Base-by-base conservation (phyloP, 768 basidiomycete species). In the Suillus brevipes region DNA sequence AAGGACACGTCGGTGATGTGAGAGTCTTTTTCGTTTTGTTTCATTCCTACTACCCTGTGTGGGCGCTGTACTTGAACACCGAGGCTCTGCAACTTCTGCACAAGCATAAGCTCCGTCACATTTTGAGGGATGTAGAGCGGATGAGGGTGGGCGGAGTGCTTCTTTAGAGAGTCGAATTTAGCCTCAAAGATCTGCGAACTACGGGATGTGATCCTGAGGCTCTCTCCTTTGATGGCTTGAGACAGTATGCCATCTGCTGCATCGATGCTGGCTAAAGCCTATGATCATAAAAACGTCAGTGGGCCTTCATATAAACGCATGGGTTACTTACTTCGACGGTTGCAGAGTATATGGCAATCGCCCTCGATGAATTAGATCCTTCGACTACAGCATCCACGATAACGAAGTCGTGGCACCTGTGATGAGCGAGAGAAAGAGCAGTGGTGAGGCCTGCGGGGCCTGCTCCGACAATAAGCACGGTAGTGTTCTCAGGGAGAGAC, bases 391-490 rank as follows among this genome's bases (percentile, higher is more conserved):
- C 74, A 60, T 84, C 82, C 20, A 83, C 80, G 13, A 83, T 73
- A 20, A 77, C 64, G 74, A 84, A 59, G 34, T 55, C 53, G 13
- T 20, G 34, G 31, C 53, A 55, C 10, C 14, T 9, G 20, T 83
- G 78, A 13, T 79, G 74, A 14, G 75, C 69, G 10, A 86, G 79
- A n/a, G 84, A 79, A n/a, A 84, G 69, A 25, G 84, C 84, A 52
- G 78, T 71, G 0, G 81, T 75, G 60, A 85, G 79, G 3, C 43
- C 43, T 20, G 43, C 43, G 18, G 43, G 43, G 43, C 43, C 43
- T 20, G 43, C 43, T 3, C 84, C 85, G 13, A 86, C 80, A 36
- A 86, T 77, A 58, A 85, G 79, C 36, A 85, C 72, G 34, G 80
- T 79, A 6, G 82, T 56, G 31, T 34, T 55, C 18, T 55, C 4